phyloP scores from a whole-genome alignment of 768 basidiomycete species.

The Serendipita sp. region DNA sequence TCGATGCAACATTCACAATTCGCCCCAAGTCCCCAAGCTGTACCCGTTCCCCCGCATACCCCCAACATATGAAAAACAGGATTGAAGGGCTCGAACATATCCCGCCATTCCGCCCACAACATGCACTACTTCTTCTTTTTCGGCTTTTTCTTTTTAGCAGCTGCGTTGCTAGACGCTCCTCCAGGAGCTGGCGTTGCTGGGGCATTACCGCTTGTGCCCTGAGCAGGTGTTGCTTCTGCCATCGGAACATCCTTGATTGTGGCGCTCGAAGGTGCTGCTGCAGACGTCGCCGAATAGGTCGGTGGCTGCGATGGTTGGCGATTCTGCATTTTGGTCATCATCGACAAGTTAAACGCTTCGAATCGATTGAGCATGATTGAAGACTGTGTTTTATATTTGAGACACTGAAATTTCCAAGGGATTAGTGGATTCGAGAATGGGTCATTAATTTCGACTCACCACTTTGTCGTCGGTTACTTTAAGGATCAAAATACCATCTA shows the following conservation, averaged over 20 bases:
- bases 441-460: constrained; percentile 32
- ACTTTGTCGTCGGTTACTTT: constrained; percentile 86
- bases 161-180: constrained; percentile 25
- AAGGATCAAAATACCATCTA: constrained; percentile 73
- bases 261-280: constrained; percentile 20
- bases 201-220: background rate
- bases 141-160: constrained; percentile 68
- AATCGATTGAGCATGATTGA: constrained; percentile 94
- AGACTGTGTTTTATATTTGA: constrained; percentile 92
- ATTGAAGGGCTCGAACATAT: background rate
- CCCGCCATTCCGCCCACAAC: background rate
- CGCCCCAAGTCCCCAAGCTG: no score
- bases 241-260: constrained; percentile 17
- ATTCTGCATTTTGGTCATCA: constrained; percentile 81
- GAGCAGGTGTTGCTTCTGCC: constrained; percentile 7
- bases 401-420: constrained; percentile 40
- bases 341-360: constrained; percentile 72
- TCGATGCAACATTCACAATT: no score
- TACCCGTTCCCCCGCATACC: background rate
- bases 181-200: constrained; percentile 21
- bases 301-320: constrained; percentile 25
- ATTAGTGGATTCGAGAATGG: background rate
- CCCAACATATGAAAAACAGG: background rate
- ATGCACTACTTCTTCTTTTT: constrained; percentile 50
- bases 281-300: constrained; percentile 13